Conservation (phyloP, 2,329 filamentous ascomycete species). For the Penicillium paneum region DNA sequence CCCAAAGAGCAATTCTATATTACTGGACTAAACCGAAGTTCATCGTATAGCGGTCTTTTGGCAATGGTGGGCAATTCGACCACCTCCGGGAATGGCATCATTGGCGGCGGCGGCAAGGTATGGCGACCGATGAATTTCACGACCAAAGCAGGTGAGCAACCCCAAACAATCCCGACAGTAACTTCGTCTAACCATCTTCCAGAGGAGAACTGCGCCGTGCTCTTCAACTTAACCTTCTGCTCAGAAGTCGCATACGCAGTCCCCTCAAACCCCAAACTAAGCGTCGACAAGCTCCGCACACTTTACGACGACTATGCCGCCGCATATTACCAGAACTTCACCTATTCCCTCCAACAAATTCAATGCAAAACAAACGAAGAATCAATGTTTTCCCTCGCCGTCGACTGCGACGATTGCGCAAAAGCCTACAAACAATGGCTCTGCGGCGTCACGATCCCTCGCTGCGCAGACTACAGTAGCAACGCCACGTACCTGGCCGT, state of each 20-base stretch:
- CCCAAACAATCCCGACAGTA: not conserved
- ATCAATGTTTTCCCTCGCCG: constrained; percentile 76
- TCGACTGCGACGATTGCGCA: constrained; percentile 71
- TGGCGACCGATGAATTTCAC: constrained; percentile 69
- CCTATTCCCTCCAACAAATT: constrained; percentile 76
- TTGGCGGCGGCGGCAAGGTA: constrained; percentile 72
- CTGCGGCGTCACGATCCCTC: constrained; percentile 86
- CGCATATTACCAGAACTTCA: constrained; percentile 71
- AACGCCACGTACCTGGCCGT: constrained; percentile 56
- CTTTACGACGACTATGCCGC: constrained; percentile 77
- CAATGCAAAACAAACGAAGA: constrained; percentile 74
- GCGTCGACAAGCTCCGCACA: constrained; percentile 58
- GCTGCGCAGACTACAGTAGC: constrained; percentile 78
- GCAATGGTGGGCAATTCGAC: constrained; percentile 60
- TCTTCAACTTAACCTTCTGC: constrained; percentile 87
- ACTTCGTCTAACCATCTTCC: constrained; percentile 2
- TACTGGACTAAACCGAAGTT: constrained; percentile 67
- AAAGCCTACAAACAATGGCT: constrained; percentile 90
- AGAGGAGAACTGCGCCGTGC: constrained; percentile 79
- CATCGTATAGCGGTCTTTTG: constrained; percentile 69
- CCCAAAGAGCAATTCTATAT: constrained; percentile 90
- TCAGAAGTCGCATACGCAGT: constrained; percentile 86
- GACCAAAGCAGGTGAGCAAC: constrained; percentile 69
- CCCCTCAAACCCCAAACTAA: constrained; percentile 70
- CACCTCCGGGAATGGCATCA: constrained; percentile 51